Conservation (phyloP, 2,329 filamentous ascomycete genomes). For the Laburnicola sp. region DNA sequence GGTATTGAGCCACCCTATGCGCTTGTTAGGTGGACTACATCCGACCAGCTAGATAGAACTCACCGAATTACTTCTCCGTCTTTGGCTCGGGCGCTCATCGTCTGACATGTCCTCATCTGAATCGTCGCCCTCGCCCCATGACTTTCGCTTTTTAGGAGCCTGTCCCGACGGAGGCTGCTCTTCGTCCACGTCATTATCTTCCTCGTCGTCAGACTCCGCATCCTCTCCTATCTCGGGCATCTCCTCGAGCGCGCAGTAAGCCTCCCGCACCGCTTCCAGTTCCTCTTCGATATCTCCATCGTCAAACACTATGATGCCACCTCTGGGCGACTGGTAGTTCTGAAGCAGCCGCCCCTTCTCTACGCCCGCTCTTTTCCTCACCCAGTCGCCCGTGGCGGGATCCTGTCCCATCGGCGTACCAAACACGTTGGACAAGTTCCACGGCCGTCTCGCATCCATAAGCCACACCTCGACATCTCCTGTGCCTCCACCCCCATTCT, state of each 20-base stretch:
- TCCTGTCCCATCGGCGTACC: slow-evolving; percentile 59
- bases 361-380: slow-evolving; percentile 65
- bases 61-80: slow-evolving; percentile 87
- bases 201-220: slow-evolving; percentile 62
- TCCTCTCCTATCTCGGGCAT: slow-evolving; percentile 89
- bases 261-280: slow-evolving; percentile 71
- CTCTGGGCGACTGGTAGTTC: slow-evolving; percentile 74
- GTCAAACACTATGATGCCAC: slow-evolving; percentile 91
- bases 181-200: slow-evolving; percentile 55
- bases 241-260: slow-evolving; percentile 80
- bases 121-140: slow-evolving; percentile 62
- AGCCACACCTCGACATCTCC: slow-evolving; percentile 95
- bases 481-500: slow-evolving; percentile 64
- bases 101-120: slow-evolving; percentile 66
- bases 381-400: slow-evolving; percentile 52
- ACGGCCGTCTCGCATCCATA: slow-evolving; percentile 85
- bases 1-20: slow-evolving; percentile 58
- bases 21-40: slow-evolving; percentile 38
- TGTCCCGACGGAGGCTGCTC: slow-evolving; percentile 44
- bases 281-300: slow-evolving; percentile 94
- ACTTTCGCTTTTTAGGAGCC: slow-evolving; percentile 46
- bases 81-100: slow-evolving; percentile 74
- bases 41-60: slow-evolving; percentile 29
- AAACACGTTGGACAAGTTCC: slow-evolving; percentile 94
- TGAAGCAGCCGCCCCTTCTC: slow-evolving; percentile 71